phyloP scores from a whole-genome alignment of 805 yeast genomes.

The Scheffersomyces spartinae region DNA sequence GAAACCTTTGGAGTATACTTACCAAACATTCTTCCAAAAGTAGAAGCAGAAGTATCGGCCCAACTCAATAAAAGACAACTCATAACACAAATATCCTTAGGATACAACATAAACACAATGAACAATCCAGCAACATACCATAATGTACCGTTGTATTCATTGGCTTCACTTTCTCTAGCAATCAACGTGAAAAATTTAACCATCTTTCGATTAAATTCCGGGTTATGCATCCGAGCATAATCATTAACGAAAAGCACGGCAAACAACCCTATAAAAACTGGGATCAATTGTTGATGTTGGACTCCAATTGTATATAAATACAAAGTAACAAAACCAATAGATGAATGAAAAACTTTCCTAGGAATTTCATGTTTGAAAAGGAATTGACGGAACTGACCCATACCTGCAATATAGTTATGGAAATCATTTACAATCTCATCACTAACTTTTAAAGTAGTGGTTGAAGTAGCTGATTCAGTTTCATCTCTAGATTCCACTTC shows the following conservation, averaged over 20 bases:
- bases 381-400: too few relatives aligned
- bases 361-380: slow-evolving; percentile 81
- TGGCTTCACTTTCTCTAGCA: slow-evolving; percentile 75
- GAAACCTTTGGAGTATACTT: slow-evolving; percentile 70
- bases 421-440: too few relatives aligned
- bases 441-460: too few relatives aligned
- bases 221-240: slow-evolving; percentile 48
- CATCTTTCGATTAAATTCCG: slow-evolving; percentile 53
- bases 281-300: slow-evolving; percentile 43
- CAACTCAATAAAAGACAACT: slow-evolving; percentile 77
- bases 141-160: slow-evolving; percentile 68
- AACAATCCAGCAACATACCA: slow-evolving; percentile 78
- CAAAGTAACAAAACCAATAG: slow-evolving; percentile 76
- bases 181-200: slow-evolving; percentile 63
- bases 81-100: slow-evolving; percentile 73
- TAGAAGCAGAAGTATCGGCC: slow-evolving; percentile 97
- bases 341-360: slow-evolving; percentile 77
- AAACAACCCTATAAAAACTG: slow-evolving; percentile 47
- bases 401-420: too few relatives aligned
- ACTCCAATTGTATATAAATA: slow-evolving; percentile 57
- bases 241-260: slow-evolving; percentile 51
- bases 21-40: slow-evolving; percentile 82
- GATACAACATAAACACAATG: slow-evolving; percentile 55
- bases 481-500: too few relatives aligned
- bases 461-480: too few relatives aligned